Conservation (phyloP, 805 yeast genomes). For the Starmera amethionina region DNA sequence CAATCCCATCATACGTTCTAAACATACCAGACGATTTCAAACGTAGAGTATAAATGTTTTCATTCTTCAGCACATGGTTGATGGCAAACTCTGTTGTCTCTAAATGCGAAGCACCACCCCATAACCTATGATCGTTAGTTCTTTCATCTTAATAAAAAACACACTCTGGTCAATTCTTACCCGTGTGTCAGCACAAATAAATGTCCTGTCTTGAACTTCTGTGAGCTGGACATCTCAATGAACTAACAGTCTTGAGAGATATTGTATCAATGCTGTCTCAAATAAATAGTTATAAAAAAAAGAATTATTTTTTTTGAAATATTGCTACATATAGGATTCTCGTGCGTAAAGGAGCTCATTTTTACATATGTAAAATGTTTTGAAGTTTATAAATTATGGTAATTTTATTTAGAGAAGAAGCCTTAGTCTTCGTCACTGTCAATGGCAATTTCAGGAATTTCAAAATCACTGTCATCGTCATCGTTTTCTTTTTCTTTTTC, state of each 20-base stretch:
- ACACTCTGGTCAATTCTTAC: constrained; percentile 21
- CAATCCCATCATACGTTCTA: constrained; percentile 80
- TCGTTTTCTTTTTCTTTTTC: constrained; percentile 8
- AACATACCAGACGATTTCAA: constrained; percentile 59
- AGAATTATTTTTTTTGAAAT: too few species aligned
- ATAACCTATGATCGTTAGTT: constrained; percentile 24
- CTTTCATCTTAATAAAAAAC: background rate
- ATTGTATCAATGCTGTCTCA: too few species aligned
- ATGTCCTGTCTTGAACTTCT: constrained; percentile 27
- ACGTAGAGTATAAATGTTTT: constrained; percentile 30
- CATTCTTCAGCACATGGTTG: constrained; percentile 29
- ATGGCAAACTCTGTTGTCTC: constrained; percentile 35
- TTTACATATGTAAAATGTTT: too few species aligned
- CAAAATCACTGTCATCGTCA: constrained; percentile 35
- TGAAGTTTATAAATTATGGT: too few species aligned
- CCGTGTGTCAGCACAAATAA: constrained; percentile 73
- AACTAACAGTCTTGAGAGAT: too few species aligned
- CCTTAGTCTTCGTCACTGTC: constrained; percentile 36
- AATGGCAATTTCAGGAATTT: constrained; percentile 35
- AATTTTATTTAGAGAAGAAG: too few species aligned
- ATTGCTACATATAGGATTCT: too few species aligned
- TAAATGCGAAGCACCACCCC: constrained; percentile 61
- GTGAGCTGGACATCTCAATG: background rate
- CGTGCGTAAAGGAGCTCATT: too few species aligned
- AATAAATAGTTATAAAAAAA: too few species aligned